phyloP scores from a whole-genome alignment of 345 rosid genomes.

The Salix dunnii region DNA sequence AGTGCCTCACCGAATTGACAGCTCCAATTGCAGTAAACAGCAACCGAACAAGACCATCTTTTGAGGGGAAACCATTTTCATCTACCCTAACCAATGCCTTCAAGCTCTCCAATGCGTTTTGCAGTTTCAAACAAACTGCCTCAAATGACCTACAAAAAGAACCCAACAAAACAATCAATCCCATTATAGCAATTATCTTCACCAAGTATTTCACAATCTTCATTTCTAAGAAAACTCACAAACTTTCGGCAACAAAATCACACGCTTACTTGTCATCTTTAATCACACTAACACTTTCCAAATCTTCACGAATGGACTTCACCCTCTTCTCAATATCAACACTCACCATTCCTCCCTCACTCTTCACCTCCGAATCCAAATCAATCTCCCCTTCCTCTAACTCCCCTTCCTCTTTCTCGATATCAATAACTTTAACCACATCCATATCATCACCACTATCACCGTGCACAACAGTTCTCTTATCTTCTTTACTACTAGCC shows the following conservation, averaged over 20 bases:
- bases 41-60: conserved; percentile 45
- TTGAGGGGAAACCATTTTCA: conserved; percentile 31
- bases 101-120: conserved; percentile 58
- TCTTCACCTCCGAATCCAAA: conserved; percentile 45
- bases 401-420: conserved; percentile 88
- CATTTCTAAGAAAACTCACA: conserved; percentile 2
- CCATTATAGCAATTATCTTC: not conserved
- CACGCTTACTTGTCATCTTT: conserved; percentile 70
- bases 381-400: conserved; percentile 98
- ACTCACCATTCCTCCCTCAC: conserved; percentile 19
- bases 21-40: conserved; percentile 54
- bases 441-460: conserved; percentile 55
- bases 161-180: conserved; percentile 11
- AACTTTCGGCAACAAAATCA: not conserved
- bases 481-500: conserved; percentile 16
- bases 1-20: conserved; percentile 53
- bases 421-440: conserved; percentile 6
- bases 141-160: conserved; percentile 61
- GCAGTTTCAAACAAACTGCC: conserved; percentile 56
- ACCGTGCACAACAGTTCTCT: conserved; percentile 49
- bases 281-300: conserved; percentile 51
- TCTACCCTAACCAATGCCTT: conserved; percentile 38
- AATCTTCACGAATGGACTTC: conserved; percentile 45
- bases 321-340: conserved; percentile 36
- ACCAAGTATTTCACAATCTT: not conserved